Conservation (phyloP, 83 land plant species). For the Picea mariana region DNA sequence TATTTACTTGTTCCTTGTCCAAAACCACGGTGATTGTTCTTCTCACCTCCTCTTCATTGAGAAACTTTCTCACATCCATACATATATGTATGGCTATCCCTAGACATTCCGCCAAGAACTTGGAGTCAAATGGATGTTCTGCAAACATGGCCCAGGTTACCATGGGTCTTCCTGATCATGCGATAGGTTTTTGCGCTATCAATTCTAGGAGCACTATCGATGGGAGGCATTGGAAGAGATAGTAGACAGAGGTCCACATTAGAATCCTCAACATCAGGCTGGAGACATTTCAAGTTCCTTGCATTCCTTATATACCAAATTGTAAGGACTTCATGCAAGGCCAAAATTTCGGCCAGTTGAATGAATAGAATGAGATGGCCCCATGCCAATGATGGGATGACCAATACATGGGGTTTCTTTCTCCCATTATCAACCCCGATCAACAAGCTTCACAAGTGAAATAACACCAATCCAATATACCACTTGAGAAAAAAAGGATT, state of each 20-base stretch:
- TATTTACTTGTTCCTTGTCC: not conserved
- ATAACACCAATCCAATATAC: too few species aligned
- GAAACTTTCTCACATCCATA: not conserved
- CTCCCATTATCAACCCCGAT: too few species aligned
- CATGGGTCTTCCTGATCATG: not conserved
- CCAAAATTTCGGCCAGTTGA: constrained; percentile 23
- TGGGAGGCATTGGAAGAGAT: not conserved
- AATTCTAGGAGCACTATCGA: not conserved
- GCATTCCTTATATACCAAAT: not conserved
- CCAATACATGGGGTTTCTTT: too few species aligned
- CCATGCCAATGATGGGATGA: constrained; percentile 38
- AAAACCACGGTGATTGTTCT: not conserved
- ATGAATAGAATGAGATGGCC: constrained; percentile 53
- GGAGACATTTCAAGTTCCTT: not conserved
- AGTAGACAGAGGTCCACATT: too few species aligned
- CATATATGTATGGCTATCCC: not conserved
- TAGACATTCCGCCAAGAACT: not conserved
- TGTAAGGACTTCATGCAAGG: not conserved
- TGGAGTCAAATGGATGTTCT: not conserved
- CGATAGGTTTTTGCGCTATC: not conserved
- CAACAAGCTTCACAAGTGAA: too few species aligned
- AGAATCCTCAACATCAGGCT: not conserved
- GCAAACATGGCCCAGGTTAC: constrained; percentile 5
- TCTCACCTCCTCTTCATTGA: not conserved
- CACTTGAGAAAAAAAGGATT: too few species aligned